Percentiles rank a stretch among this genome's conserved stretches.
Evolutionary conservation across 345 rosid genomes (phyloP).

Genomic region (Eucalyptus marginata): DNA sequence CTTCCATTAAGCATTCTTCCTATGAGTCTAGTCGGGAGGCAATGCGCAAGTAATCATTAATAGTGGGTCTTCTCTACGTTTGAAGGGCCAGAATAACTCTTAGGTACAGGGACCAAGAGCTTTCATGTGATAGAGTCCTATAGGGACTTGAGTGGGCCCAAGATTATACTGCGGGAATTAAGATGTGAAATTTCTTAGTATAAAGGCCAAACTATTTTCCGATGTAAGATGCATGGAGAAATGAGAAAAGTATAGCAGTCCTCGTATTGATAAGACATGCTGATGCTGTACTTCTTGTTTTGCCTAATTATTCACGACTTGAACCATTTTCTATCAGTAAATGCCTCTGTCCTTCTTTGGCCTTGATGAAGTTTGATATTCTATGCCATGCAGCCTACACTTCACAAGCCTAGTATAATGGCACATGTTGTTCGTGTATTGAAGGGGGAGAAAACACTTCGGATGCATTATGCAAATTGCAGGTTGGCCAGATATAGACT

Average conservation of each 20-base stretch:
- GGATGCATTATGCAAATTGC: constrained; percentile 99
- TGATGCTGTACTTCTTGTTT: not conserved
- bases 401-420: constrained; percentile 98
- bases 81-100: not conserved
- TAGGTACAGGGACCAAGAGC: not conserved
- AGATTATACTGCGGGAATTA: not conserved
- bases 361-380: not conserved
- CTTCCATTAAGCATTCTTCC: not conserved
- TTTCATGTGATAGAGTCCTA: not conserved
- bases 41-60: not conserved
- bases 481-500: constrained; percentile 25
- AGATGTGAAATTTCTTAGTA: not conserved
- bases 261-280: not conserved
- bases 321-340: not conserved
- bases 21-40: not conserved
- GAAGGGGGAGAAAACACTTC: constrained; percentile 88
- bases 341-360: not conserved
- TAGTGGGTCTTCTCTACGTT: not conserved
- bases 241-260: not conserved
- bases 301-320: not conserved
- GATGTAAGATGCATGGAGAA: not conserved
- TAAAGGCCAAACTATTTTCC: not conserved
- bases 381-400: constrained; percentile 70
- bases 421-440: constrained; percentile 90
- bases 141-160: not conserved